Evolutionary conservation across 495 filamentous ascomycete species (phyloP), one percentile per base, ranked within the genome.

Genomic region (Talaromyces nanjingensis): DNA sequence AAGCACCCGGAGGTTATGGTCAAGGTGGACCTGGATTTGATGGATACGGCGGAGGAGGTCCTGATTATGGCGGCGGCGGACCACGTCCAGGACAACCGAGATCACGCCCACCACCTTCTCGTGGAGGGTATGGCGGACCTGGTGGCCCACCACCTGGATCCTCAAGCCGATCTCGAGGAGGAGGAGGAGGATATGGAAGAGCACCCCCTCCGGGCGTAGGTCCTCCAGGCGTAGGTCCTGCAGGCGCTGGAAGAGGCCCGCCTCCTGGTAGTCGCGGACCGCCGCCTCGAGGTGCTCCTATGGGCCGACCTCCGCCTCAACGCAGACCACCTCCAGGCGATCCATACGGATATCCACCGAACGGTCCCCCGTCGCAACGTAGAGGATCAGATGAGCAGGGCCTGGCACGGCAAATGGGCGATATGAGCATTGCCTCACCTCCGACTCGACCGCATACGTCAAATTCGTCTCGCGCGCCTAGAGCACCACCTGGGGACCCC

Each of bases 341-440:
- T 53, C 47, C 60, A 33, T 62, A 62, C 11, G 60, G 60, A 12
- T 33, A 49, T 22, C 60, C 60, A 16, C 16, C 12, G 5, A 33
- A 53, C 4, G 60, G 60, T 6, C 60, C 60, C n/a, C 45, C 27
- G 16, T 53, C 60, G 45, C 39, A 42, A 62, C 60, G 60, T 3
- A 29, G 60, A 54, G 60, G 45, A 6, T 62, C 60, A 20, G 60
- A 62, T 20, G 60, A 62, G 8, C 45, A 52, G 24, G 70, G 70
- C 3, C 77, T 87, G 37, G 68, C 83, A 53, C 76, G 78, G 42
- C 81, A 78, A 55, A 89, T 87, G 84, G 79, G 74, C 9, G 74
- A 70, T 20, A 83, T 88, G 83, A 82, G 84, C 64, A 75, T 88
- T 29, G 73, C 65, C 56, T 67, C 69, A 18, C 68, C 71, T 9